Base-by-base conservation (phyloP, 768 basidiomycete species). In the Collybia nuda region DNA sequence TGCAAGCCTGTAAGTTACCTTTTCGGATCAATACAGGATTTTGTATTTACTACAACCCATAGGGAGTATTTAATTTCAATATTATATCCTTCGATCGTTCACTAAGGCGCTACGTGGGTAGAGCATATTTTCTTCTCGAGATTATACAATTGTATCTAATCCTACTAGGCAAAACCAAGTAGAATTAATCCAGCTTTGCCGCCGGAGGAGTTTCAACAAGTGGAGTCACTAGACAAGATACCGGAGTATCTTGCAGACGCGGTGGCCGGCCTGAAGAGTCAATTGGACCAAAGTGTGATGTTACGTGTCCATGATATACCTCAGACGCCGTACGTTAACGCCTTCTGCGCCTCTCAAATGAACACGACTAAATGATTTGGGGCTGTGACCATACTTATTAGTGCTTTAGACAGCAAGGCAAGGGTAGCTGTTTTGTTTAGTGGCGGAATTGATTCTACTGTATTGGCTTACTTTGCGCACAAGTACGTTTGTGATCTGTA, bases 391-490 rank as follows among this genome's bases (percentile, higher is more conserved):
- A 48, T 18, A 44, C 32, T 47, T 42, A 21, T 38, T 23, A 68
- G 69, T 14, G 55, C 52, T 11, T 52, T 51, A 2, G 48, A 60
- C 45, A 73, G 73, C 6, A 65, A 72, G 44, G 75, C 86, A 3
- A 77, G 86, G 45, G 74, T 97, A 2, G 93, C 88, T 2, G 77
- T 99, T 7, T 77, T 99, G 7, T 99, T 98, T 67, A 96, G 93
- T 32, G 97, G 97, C 24, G 97, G 97, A 0, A 92, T 99, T 39
- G 97, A 99, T 64, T 98, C 87, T 9, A 87, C 95, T 0, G 71
- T 90, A 36, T 60, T 98, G 6, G 84, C 95, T 0, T 86, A 81
- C 60, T 73, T 99, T 5, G 89, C 93, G 1, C 80, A 95, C 60
- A 74, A 73, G 88, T 90, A 60, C 45, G 44, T 26, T 14, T 4